These are phyloP conservation scores for Oryza coarctata DNA, from an alignment of 176 grass and related monocot genomes.

Conservation along the genomic window DNA sequence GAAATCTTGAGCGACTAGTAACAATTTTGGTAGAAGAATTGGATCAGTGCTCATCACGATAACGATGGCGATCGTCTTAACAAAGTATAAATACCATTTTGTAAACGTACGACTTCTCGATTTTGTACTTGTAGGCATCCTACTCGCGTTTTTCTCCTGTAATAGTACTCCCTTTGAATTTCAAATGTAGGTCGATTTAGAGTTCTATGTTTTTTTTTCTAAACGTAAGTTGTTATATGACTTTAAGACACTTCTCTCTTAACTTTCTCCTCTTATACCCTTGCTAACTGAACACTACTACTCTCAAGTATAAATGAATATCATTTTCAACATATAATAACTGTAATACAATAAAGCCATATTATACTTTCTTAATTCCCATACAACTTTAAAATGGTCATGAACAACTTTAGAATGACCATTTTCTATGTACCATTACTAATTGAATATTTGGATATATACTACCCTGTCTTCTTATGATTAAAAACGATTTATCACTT, in stretches of 20 bases:
- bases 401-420: background rate
- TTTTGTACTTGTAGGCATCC: background rate
- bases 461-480: no score
- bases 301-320: background rate
- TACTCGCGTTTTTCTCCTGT: no score
- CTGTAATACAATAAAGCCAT: background rate
- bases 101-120: background rate
- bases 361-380: background rate
- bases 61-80: background rate
- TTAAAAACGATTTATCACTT: no score
- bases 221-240: background rate
- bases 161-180: background rate
- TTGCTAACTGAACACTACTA: background rate
- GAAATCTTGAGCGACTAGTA: background rate
- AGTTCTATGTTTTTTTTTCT: background rate
- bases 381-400: background rate
- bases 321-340: background rate
- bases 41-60: conserved; percentile 7
- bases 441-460: no score
- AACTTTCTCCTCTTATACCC: background rate
- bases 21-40: background rate
- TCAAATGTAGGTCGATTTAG: no score
- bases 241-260: background rate
- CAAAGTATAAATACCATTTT: background rate
- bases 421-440: background rate